Evolutionary conservation across 225 moss, liverwort and hornwort genomes (phyloP), one percentile per base, ranked within the genome.

Genomic region (Pleurozium schreberi): DNA sequence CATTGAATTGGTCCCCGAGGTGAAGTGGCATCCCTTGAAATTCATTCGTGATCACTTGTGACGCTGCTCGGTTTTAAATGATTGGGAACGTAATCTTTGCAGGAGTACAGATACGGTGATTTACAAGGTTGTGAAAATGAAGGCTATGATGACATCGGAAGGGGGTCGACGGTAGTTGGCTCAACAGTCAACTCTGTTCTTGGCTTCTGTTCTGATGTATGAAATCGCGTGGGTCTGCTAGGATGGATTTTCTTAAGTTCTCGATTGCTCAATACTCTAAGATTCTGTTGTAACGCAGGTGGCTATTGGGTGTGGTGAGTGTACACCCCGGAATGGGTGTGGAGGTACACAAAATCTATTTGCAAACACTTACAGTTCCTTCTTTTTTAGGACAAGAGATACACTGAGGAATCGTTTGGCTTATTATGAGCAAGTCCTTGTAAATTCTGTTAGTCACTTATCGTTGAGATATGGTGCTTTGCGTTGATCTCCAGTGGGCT

Each of bases 21-120:
- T 81, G 87, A 87, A 57, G 76, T 40, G 40, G 57, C 42, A 67
- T 81, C 42, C 85, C 50, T 85, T 69, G 69, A 58, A 62, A 73
- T 45, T 25, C 43, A 22, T 66, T 67, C 38, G 68, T 70, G 68
- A 77, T 81, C 70, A 50, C 50, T 49, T 61, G 63, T 85, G 64
- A 81, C 57, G 58, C 82, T 89, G 28, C 71, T 71, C 42, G 62
- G 82, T 50, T 71, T 81, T 77, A n/a, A 71, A 85, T 88, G 58
- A 66, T 59, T 79, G 52, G 75, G 75, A 80, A 77, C 71, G 31
- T 86, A 57, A 42, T 75, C 83, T 75, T 65, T 90, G 81, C 96
- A 98, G 96, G 94, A 94, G 73, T 98, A 96, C 78, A 94, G 92
- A 93, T 91, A 92, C 88, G 98, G 98, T 55, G 98, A 98, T 86